Conservation (phyloP, 495 filamentous ascomycete species). For the Lophiostoma macrostomum region DNA sequence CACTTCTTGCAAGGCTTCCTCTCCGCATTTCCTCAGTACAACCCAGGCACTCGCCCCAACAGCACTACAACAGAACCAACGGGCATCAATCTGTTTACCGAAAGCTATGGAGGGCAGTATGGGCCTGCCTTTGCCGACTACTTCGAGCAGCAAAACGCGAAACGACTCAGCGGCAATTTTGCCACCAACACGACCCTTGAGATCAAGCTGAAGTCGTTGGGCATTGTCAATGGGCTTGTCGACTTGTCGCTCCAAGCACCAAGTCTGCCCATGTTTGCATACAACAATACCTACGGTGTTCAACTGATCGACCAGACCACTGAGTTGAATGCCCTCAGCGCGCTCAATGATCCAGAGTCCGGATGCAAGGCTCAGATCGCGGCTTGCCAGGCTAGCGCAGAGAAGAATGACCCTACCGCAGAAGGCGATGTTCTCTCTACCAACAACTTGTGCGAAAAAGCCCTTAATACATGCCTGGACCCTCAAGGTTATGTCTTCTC, state of each 20-base stretch:
- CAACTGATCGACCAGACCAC: conserved; percentile 33
- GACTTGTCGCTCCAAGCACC: conserved; percentile 39
- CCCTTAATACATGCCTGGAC: conserved; percentile 26
- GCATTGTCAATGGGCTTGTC: conserved; percentile 48
- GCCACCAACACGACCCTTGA: conserved; percentile 42
- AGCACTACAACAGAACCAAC: conserved; percentile 41
- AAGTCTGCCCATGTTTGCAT: conserved; percentile 34
- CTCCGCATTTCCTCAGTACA: conserved; percentile 64
- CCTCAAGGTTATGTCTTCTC: not conserved
- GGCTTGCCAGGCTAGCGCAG: conserved; percentile 33
- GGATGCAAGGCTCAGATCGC: conserved; percentile 31
- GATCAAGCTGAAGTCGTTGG: conserved; percentile 43
- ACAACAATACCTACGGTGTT: conserved; percentile 44
- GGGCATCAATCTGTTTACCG: conserved; percentile 46
- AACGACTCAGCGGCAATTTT: conserved; percentile 38
- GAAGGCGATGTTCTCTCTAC: conserved; percentile 34
- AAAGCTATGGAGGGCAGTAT: conserved; percentile 51
- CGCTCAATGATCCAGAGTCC: conserved; percentile 19
- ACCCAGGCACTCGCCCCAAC: conserved; percentile 47
- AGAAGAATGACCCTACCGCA: conserved; percentile 32
- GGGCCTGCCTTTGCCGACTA: conserved; percentile 46
- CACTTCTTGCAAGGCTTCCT: conserved; percentile 69
- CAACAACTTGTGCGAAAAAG: conserved; percentile 32
- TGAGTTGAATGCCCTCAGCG: conserved; percentile 30
- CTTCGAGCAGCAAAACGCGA: conserved; percentile 46